A percentile compares a stretch with the other conserved stretches of the same genome.
These are phyloP conservation scores for Aspergillus awamori DNA, from an alignment of 2,329 filamentous ascomycete genomes.

Conservation along the genomic window DNA sequence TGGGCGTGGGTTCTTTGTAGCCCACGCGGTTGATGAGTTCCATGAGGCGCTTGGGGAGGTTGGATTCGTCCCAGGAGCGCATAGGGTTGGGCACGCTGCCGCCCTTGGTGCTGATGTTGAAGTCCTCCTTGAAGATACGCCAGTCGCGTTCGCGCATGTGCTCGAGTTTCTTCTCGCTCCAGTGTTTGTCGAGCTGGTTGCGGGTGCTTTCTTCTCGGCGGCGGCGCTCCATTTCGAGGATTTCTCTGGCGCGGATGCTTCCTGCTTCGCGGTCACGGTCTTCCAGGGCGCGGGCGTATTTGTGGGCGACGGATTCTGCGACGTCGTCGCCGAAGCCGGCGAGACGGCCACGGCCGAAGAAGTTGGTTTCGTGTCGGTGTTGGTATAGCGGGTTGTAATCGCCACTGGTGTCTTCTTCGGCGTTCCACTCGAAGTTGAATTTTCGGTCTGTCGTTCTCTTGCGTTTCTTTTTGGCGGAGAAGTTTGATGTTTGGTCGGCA, in stretches of 20 bases:
- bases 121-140: conserved; percentile 99
- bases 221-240: conserved; percentile 82
- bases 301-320: conserved; percentile 54
- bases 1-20: conserved; percentile 87
- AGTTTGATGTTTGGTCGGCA: conserved; percentile 83
- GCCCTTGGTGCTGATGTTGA: conserved; percentile 93
- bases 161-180: conserved; percentile 88
- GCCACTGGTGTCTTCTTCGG: conserved; percentile 85
- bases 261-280: conserved; percentile 77
- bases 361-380: conserved; percentile 65
- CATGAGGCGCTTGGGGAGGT: conserved; percentile 73
- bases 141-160: conserved; percentile 98
- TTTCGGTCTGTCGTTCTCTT: conserved; percentile 92
- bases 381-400: conserved; percentile 83
- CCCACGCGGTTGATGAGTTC: conserved; percentile 82
- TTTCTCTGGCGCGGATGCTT: conserved; percentile 71
- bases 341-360: conserved; percentile 69
- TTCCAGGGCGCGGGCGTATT: conserved; percentile 70
- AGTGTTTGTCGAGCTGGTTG: conserved; percentile 84
- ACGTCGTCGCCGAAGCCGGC: conserved; percentile 67
- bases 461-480: conserved; percentile 94
- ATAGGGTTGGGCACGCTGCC: conserved; percentile 92
- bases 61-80: conserved; percentile 89
- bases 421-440: conserved; percentile 99
- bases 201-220: conserved; percentile 72